Base-by-base conservation (phyloP, 768 basidiomycete genomes). In the Tylopilus rubrobrunneus region DNA sequence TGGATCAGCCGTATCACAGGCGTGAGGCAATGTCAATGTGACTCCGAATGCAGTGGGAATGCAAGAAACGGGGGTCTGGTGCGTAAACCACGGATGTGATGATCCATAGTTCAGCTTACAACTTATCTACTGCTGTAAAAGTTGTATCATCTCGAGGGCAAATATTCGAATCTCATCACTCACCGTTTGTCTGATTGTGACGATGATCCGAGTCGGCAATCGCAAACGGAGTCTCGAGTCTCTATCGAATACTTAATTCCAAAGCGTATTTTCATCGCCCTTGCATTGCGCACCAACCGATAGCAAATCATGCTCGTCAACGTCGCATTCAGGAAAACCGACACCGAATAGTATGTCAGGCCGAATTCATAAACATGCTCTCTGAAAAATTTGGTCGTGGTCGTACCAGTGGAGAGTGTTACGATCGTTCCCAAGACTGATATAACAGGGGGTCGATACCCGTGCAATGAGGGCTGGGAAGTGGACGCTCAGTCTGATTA, bases 371-470 rank as follows among this genome's bases (percentile, higher is more conserved):
- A 31, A 11, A 46, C 52, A 49, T 39, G 28, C 42, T 17, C 42
- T 15, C 19, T 23, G 31, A 25, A 34, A n/a, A 41, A 23, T 10
- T 34, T 4, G 33, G 23, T 27, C 1, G 9, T 2, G 7, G 39
- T 10, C 1, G 25, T 5, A n/a, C 44, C 48, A 6, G 55, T 28
- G 1, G 23, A 9, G 50, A 48, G 55, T 17, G 19, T 19, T 5
- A 43, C 15, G 2, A 53, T 8, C 17, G 53, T 49, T 1, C 56
- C 62, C 1, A 60, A 21, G 36, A 11, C 56, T 58, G 28, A n/a
- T 43, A n/a, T 17, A 11, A 15, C 15, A 52, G 4, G n/a, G 34
- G 33, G 17, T 29, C 23, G 33, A 25, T 15, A 33, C 9, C 4
- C 39, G 19, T 12, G 6, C 19, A 4, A 39, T 19, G 27, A 51